A percentile compares a stretch with the other conserved stretches of the same genome.
Evolutionary conservation across 2,329 filamentous ascomycete genomes (phyloP).

Genomic region (Phialemoniopsis sp.): DNA sequence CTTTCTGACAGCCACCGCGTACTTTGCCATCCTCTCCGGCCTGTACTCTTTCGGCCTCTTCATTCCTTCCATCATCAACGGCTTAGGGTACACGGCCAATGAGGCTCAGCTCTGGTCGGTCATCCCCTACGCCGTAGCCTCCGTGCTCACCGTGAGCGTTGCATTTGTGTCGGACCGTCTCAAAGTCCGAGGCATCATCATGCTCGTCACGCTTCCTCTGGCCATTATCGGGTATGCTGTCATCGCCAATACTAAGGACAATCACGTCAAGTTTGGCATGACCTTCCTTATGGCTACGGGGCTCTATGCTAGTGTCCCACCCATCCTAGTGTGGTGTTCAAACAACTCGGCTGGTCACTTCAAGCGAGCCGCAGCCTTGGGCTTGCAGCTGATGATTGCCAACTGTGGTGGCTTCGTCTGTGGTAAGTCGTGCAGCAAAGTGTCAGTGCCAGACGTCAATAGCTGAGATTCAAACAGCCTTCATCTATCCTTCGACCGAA

Average conservation of each 20-base stretch:
- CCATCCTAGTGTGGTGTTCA: not conserved
- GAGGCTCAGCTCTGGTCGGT: conserved; percentile 69
- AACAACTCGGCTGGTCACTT: not conserved
- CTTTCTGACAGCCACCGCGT: conserved; percentile 56
- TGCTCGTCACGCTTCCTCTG: not conserved
- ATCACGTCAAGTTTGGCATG: not conserved
- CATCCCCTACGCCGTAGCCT: conserved; percentile 70
- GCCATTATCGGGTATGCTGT: not conserved
- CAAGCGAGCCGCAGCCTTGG: not conserved
- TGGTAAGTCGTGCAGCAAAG: too few species aligned
- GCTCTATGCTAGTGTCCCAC: not conserved
- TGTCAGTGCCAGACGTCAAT: too few species aligned
- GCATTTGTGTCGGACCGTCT: conserved; percentile 77
- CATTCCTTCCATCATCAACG: conserved; percentile 52
- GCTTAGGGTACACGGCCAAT: conserved; percentile 42
- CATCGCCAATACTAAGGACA: not conserved
- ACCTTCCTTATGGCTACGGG: not conserved
- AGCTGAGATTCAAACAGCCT: conserved; percentile 18
- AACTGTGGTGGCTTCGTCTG: not conserved
- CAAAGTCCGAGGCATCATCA: conserved; percentile 57
- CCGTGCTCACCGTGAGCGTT: conserved; percentile 62
- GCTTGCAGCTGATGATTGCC: not conserved
- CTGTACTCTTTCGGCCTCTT: conserved; percentile 50
- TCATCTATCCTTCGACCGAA: conserved; percentile 43
- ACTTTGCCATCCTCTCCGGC: conserved; percentile 24